These are phyloP conservation scores for Brassica juncea DNA, from an alignment of 345 rosid species.

Conservation along the genomic window DNA sequence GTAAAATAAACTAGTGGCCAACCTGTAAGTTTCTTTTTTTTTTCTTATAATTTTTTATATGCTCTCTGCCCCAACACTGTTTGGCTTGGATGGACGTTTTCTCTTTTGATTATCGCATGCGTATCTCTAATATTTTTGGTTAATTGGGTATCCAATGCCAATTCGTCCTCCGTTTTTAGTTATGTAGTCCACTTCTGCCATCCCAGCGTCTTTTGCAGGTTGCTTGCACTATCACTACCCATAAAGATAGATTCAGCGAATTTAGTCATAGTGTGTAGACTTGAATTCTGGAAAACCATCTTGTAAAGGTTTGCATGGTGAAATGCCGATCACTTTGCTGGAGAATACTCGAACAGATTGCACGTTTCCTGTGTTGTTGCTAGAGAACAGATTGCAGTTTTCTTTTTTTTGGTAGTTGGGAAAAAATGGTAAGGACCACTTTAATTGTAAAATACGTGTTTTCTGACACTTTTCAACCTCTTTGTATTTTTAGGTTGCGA, in stretches of 20 bases:
- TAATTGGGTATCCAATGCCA: conserved; percentile 8
- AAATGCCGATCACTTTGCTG: conserved; percentile 4
- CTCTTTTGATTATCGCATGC: background rate
- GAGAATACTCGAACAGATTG: conserved; percentile 18
- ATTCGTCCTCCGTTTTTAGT: background rate
- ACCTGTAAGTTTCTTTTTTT: background rate
- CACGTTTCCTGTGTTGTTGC: conserved; percentile 19
- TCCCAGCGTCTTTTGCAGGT: background rate
- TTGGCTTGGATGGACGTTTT: conserved; percentile 17
- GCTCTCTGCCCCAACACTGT: background rate
- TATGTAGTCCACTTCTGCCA: conserved; percentile 16
- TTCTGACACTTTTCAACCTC: conserved; percentile 25
- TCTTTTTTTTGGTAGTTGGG: conserved; percentile 20
- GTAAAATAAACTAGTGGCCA: conserved; percentile 7
- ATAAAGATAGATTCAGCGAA: background rate
- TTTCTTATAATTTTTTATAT: background rate
- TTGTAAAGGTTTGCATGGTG: conserved; percentile 14
- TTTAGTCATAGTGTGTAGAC: conserved; percentile 19
- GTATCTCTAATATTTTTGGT: conserved; percentile 10
- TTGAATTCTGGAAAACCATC: conserved; percentile 15
- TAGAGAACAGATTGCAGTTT: conserved; percentile 23
- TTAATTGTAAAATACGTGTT: background rate
- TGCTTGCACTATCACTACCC: conserved; percentile 5
- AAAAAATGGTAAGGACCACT: conserved; percentile 8
- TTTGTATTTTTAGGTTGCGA: conserved; percentile 66